Evolutionary conservation across 345 rosid genomes (phyloP), one percentile per base, ranked within the genome.

Genomic region (Rubroshorea leprosula): DNA sequence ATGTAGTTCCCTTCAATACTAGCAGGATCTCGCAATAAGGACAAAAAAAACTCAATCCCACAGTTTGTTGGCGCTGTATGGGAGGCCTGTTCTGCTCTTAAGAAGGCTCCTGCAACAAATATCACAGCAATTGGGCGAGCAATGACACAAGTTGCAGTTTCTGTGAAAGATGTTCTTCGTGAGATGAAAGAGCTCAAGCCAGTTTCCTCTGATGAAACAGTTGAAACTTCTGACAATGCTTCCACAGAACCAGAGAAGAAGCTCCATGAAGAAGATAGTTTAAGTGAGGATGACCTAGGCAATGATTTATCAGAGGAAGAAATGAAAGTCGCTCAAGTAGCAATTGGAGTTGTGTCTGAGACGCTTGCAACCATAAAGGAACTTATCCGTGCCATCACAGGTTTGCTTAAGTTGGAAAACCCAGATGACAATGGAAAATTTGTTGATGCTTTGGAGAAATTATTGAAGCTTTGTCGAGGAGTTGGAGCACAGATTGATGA

Each of bases 181-280:
- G 97, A 93, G 83, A 82, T 93, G 89, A 83, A 89, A 60, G 99
- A 93, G 75, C 91, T 93, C 26, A 89, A 83, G 70, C 89, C 91
- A 49, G 80, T 68, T 53, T 65, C 75, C 27, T 59, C 69, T 49
- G 25, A 72, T 47, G 60, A 55, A 6, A 47, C 26, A 14, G 56
- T 60, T 49, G 87, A 77, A 59, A 65, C 74, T 56, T 66, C 76
- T 62, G n/a, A n/a, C n/a, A n/a, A n/a, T n/a, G n/a, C n/a, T n/a
- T n/a, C n/a, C n/a, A n/a, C n/a, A n/a, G n/a, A n/a, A n/a, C n/a
- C n/a, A n/a, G n/a, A n/a, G n/a, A n/a, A n/a, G n/a, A n/a, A n/a
- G n/a, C n/a, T n/a, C n/a, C n/a, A n/a, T n/a, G n/a, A n/a, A n/a
- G n/a, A 68, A 48, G 53, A 78, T 44, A 55, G 47, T 63, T 52